Conservation (phyloP, 2,329 filamentous ascomycete genomes). For the Fusarium austroafricanum region DNA sequence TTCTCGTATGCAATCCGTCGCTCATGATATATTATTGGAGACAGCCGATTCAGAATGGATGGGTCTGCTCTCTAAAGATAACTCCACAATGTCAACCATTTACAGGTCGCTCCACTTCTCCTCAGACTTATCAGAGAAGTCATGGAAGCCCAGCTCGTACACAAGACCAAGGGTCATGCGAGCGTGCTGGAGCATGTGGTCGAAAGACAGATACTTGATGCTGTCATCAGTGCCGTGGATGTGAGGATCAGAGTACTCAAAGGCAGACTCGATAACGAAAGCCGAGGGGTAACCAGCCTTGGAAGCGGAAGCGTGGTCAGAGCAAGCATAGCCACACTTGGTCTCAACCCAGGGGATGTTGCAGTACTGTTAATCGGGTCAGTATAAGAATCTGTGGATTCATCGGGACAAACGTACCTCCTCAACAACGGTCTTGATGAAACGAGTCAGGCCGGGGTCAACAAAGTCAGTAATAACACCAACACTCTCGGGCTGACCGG, state of each 20-base stretch:
- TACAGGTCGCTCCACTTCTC: constrained; percentile 54
- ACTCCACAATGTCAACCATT: neutral
- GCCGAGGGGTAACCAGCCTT: constrained; percentile 80
- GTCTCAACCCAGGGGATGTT: constrained; percentile 87
- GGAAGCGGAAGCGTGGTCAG: constrained; percentile 77
- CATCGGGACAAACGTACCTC: constrained; percentile 49
- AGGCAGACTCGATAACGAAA: constrained; percentile 80
- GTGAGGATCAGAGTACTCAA: constrained; percentile 73
- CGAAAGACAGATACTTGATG: constrained; percentile 80
- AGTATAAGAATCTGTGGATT: neutral
- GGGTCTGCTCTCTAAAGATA: neutral
- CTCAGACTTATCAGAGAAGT: constrained; percentile 64
- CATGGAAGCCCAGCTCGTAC: constrained; percentile 84
- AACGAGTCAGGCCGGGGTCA: constrained; percentile 81
- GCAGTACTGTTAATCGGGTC: constrained; percentile 73
- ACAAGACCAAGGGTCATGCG: constrained; percentile 84
- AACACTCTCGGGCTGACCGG: constrained; percentile 84
- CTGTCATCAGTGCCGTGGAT: constrained; percentile 78
- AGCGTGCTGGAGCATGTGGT: constrained; percentile 93
- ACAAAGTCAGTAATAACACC: constrained; percentile 95
- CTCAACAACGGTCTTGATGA: constrained; percentile 89
- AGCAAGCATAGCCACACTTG: constrained; percentile 88
- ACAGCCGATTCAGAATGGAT: neutral
- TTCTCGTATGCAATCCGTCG: constrained; percentile 31
- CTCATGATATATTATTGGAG: constrained; percentile 13